phyloP scores from a whole-genome alignment of 108 stramenopile genomes.

The Stephanodiscus triporus region DNA sequence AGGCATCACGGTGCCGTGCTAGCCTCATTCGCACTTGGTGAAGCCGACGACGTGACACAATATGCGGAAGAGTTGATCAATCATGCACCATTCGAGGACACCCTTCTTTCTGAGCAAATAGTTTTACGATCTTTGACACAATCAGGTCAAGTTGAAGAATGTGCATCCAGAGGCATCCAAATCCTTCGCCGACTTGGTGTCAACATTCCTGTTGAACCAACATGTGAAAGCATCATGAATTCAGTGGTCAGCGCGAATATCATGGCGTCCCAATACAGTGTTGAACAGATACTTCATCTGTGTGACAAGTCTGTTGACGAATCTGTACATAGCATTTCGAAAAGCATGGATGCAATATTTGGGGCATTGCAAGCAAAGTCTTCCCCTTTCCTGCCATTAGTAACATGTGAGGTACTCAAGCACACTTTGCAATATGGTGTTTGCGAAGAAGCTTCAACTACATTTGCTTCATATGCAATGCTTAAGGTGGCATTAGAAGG shows the following conservation, averaged over 20 bases:
- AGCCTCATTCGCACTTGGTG: slow-evolving; percentile 7
- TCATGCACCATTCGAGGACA: slow-evolving; percentile 7
- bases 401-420: slow-evolving; percentile 16
- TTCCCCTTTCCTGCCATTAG: slow-evolving; percentile 12
- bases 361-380: background rate
- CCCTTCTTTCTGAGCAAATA: background rate
- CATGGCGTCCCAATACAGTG: slow-evolving; percentile 18
- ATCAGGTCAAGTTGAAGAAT: background rate
- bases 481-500: slow-evolving; percentile 5
- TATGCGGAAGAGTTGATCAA: slow-evolving; percentile 12
- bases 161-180: background rate
- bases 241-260: background rate
- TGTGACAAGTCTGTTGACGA: background rate
- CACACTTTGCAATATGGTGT: slow-evolving; percentile 18
- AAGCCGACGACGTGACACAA: background rate
- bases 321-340: slow-evolving; percentile 3
- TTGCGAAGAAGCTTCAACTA: slow-evolving; percentile 2
- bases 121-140: background rate
- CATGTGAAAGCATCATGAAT: background rate
- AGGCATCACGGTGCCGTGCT: slow-evolving; percentile 17
- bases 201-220: slow-evolving; percentile 8
- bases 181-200: background rate
- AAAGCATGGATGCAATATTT: background rate
- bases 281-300: slow-evolving; percentile 3
- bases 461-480: slow-evolving; percentile 7